Percentiles rank a stretch among this genome's conserved stretches.
phyloP scores from a whole-genome alignment of 2,329 filamentous ascomycete species.

The Coleophoma crateriformis region DNA sequence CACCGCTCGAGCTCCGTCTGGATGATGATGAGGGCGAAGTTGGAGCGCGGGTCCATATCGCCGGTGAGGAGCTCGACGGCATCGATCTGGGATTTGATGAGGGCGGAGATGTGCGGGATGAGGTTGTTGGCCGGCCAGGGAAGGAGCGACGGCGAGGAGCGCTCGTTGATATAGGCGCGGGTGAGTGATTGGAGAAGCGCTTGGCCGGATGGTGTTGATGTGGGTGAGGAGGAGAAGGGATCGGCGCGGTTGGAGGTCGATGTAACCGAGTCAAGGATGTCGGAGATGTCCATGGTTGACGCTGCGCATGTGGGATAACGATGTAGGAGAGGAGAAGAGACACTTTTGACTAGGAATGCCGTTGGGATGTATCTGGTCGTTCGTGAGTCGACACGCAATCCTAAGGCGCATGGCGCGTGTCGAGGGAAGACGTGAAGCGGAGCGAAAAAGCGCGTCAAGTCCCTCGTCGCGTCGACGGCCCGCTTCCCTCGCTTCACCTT shows the following conservation, averaged over 20 bases:
- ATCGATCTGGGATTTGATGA: slow-evolving; percentile 65
- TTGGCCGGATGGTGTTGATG: slow-evolving; percentile 9
- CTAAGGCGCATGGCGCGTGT: neutral
- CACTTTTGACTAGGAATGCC: too few relatives aligned
- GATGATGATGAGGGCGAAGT: slow-evolving; percentile 88
- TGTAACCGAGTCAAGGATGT: slow-evolving; percentile 62
- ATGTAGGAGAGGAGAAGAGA: too few relatives aligned
- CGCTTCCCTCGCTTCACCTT: too few relatives aligned
- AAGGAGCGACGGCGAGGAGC: slow-evolving; percentile 83
- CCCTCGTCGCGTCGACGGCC: too few relatives aligned
- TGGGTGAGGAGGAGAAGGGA: slow-evolving; percentile 38
- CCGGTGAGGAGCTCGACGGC: slow-evolving; percentile 72
- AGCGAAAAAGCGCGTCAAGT: too few relatives aligned
- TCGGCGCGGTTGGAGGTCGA: slow-evolving; percentile 49
- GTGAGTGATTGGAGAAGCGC: slow-evolving; percentile 81
- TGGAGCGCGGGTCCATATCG: slow-evolving; percentile 82
- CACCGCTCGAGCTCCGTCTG: slow-evolving; percentile 94
- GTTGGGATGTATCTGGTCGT: too few relatives aligned
- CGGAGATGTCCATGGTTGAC: slow-evolving; percentile 66
- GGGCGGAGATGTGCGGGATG: slow-evolving; percentile 75
- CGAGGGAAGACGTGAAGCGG: too few relatives aligned
- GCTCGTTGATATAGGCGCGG: slow-evolving; percentile 88
- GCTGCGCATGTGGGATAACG: too few relatives aligned
- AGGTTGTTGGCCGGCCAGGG: slow-evolving; percentile 66
- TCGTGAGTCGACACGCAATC: neutral